Evolutionary conservation across 768 basidiomycete species (phyloP).

Genomic region (Psilocybe azurescens): DNA sequence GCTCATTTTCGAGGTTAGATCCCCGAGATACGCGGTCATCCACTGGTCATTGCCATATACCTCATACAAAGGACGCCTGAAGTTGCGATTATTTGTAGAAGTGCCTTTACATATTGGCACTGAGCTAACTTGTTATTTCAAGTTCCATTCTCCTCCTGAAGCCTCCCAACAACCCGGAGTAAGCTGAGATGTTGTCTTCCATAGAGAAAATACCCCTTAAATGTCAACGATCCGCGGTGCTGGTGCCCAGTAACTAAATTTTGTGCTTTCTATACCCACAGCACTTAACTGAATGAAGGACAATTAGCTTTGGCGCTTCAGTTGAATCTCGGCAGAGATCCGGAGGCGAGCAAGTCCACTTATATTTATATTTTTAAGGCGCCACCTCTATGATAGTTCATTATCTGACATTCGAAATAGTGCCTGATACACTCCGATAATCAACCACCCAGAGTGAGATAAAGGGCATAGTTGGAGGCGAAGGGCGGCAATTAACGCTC

Average conservation of each 20-base stretch:
- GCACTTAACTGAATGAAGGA: background rate
- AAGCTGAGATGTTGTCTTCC: too few relatives aligned
- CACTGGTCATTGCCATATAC: background rate
- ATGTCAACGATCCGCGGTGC: background rate
- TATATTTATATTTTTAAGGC: background rate
- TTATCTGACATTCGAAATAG: background rate
- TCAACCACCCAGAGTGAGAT: background rate
- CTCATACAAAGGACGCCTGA: background rate
- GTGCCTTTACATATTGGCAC: too few relatives aligned
- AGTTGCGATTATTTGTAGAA: background rate
- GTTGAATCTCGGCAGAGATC: background rate
- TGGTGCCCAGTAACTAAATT: background rate
- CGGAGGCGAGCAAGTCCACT: background rate
- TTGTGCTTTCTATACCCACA: background rate
- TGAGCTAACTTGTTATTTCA: background rate
- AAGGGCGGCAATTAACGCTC: background rate
- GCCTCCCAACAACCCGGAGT: too few relatives aligned
- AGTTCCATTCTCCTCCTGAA: too few relatives aligned
- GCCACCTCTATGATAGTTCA: background rate
- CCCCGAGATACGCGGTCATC: slow-evolving; percentile 4
- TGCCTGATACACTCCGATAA: background rate
- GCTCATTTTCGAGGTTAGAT: background rate
- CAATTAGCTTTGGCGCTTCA: background rate
- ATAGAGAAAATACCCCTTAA: background rate
- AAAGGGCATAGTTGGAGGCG: background rate